These are phyloP conservation scores for Pugionium dolabratum DNA, from an alignment of 345 rosid species.

Conservation along the genomic window DNA sequence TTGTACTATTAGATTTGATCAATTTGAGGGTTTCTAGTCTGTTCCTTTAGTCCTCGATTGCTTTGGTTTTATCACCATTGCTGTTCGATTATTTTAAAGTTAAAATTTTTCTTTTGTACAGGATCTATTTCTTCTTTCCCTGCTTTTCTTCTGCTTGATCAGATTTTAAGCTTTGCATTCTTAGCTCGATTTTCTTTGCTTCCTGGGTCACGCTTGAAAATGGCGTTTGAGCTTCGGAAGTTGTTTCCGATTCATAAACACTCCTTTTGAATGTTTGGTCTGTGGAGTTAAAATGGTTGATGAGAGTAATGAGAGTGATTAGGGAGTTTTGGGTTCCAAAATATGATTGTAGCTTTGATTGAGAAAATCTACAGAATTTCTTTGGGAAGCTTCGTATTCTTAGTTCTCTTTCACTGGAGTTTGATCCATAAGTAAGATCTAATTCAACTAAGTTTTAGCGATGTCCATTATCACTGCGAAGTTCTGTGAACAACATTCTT, in stretches of 20 bases:
- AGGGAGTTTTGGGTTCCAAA: no score
- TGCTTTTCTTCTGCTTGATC: conserved; percentile 35
- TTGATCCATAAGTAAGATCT: no score
- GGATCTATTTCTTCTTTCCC: conserved; percentile 46
- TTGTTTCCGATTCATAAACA: no score
- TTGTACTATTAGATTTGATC: conserved; percentile 32
- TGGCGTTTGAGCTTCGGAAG: background rate
- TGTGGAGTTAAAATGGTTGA: background rate
- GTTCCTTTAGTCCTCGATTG: no score
- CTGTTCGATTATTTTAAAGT: conserved; percentile 27
- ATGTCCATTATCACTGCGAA: background rate
- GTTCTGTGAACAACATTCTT: background rate
- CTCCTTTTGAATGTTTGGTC: background rate
- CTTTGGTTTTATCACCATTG: conserved; percentile 39
- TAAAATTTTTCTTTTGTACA: no score
- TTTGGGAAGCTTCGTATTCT: background rate
- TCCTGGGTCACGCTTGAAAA: background rate
- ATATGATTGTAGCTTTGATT: no score
- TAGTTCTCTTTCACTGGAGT: conserved; percentile 1
- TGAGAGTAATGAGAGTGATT: no score
- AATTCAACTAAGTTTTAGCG: background rate
- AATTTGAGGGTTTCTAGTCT: no score
- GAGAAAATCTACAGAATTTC: no score
- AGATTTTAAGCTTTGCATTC: conserved; percentile 23
- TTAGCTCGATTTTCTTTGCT: conserved; percentile 9